These are phyloP conservation scores for Filosporella fistucella DNA, from an alignment of 495 filamentous ascomycete species.

Conservation along the genomic window DNA sequence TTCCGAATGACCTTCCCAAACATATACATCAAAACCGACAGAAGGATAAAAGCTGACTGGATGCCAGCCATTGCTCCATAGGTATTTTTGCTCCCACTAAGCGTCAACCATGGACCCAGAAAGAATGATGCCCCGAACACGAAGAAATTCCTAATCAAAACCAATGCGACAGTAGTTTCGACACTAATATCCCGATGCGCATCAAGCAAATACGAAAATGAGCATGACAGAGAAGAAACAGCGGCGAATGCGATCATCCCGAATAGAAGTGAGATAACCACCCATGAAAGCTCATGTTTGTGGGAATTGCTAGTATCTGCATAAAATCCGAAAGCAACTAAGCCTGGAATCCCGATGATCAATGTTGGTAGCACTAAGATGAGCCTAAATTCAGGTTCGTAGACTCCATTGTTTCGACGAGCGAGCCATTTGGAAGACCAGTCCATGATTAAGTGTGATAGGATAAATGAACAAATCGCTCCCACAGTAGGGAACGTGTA, in stretches of 20 bases:
- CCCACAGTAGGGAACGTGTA: not conserved
- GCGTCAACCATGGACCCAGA: not conserved
- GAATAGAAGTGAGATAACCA: not conserved
- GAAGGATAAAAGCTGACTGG: not conserved
- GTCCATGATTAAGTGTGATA: not conserved
- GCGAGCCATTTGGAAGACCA: not conserved
- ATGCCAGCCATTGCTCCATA: not conserved
- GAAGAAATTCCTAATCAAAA: not conserved
- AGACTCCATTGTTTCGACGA: conserved; percentile 41
- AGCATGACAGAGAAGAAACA: not conserved
- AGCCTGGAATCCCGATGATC: not conserved
- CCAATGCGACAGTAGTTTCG: not conserved
- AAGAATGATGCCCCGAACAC: not conserved
- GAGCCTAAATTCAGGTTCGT: conserved; percentile 49
- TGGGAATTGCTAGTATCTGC: not conserved
- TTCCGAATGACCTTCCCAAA: not conserved
- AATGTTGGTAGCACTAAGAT: conserved; percentile 32
- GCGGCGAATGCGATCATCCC: not conserved
- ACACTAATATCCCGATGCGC: not conserved
- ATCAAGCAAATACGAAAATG: not conserved
- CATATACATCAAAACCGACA: not conserved
- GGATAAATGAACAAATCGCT: not conserved
- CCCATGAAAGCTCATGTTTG: not conserved
- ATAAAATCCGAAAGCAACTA: not conserved
- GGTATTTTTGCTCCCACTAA: not conserved